These are phyloP conservation scores for Acacia crassicarpa DNA, from an alignment of 306 rosid species.

Conservation along the genomic window DNA sequence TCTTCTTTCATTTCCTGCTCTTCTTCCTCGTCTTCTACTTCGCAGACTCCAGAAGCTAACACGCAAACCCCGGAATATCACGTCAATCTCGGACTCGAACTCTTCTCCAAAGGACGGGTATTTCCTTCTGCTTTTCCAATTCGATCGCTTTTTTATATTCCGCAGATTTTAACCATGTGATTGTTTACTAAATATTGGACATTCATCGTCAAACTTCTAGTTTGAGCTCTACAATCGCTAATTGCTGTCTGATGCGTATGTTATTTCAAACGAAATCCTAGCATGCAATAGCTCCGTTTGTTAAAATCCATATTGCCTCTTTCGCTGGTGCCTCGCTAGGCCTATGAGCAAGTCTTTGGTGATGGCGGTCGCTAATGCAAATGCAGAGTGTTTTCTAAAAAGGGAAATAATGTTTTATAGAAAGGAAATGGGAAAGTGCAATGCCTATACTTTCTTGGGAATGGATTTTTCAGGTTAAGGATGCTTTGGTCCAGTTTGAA, in stretches of 20 bases:
- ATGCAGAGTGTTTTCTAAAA: neutral
- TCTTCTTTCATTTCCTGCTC: slow-evolving; percentile 42
- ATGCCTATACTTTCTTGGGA: neutral
- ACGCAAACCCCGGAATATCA: slow-evolving; percentile 73
- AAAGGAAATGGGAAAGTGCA: neutral
- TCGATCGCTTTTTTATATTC: neutral
- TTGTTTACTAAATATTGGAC: slow-evolving; percentile 4
- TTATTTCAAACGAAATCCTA: neutral
- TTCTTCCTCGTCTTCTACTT: slow-evolving; percentile 54
- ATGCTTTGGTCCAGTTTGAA: slow-evolving; percentile 87
- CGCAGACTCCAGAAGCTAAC: slow-evolving; percentile 69
- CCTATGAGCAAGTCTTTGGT: neutral
- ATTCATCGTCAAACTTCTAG: neutral
- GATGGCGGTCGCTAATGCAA: neutral
- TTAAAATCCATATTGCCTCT: neutral
- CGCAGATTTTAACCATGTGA: neutral
- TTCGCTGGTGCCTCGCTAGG: neutral
- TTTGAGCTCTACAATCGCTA: neutral
- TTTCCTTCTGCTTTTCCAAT: neutral
- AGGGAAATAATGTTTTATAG: neutral
- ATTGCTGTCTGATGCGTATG: neutral
- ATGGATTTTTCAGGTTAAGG: slow-evolving; percentile 77
- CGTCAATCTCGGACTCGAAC: slow-evolving; percentile 87
- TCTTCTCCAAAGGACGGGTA: slow-evolving; percentile 94
- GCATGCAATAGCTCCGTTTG: neutral